These are phyloP conservation scores for Mortierella sp. DNA, from an alignment of 371 early-diverging fungal genomes.

Conservation along the genomic window DNA sequence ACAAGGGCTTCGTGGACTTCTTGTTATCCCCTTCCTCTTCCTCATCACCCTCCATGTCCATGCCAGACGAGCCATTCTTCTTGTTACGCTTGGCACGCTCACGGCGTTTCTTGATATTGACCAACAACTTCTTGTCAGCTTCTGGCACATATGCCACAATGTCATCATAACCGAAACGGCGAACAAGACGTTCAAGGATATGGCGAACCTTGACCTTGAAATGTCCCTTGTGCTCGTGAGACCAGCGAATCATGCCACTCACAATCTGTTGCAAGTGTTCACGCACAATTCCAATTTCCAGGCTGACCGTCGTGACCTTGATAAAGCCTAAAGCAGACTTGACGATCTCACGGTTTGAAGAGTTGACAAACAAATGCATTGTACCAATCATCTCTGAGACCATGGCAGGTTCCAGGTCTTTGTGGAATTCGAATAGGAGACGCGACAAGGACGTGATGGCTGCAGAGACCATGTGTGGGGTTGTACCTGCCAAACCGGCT, in stretches of 20 bases:
- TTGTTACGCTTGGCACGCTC: constrained; percentile 89
- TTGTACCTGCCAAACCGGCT: constrained; percentile 94
- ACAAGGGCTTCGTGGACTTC: constrained; percentile 55
- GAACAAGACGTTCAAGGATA: constrained; percentile 92
- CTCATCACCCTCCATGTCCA: constrained; percentile 64
- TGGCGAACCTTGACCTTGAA: constrained; percentile 94
- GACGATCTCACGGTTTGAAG: constrained; percentile 91
- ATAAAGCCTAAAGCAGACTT: constrained; percentile 93
- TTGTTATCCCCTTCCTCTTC: constrained; percentile 61
- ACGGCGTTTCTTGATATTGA: constrained; percentile 93
- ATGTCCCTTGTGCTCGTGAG: constrained; percentile 87
- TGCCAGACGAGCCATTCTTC: constrained; percentile 35
- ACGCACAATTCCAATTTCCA: constrained; percentile 76
- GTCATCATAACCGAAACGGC: constrained; percentile 85
- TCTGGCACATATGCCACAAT: constrained; percentile 88
- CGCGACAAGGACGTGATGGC: constrained; percentile 88
- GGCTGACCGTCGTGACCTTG: constrained; percentile 90
- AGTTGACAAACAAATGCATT: constrained; percentile 80
- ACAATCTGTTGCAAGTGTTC: constrained; percentile 77
- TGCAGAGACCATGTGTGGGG: constrained; percentile 95
- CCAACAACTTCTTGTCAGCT: constrained; percentile 87
- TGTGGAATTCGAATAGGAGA: constrained; percentile 91
- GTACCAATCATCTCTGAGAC: constrained; percentile 76
- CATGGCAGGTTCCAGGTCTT: constrained; percentile 68
- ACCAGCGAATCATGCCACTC: constrained; percentile 81